A percentile compares a stretch with the other conserved stretches of the same genome.
phyloP scores from a whole-genome alignment of 75 land plant species.

The Pinus taeda region DNA sequence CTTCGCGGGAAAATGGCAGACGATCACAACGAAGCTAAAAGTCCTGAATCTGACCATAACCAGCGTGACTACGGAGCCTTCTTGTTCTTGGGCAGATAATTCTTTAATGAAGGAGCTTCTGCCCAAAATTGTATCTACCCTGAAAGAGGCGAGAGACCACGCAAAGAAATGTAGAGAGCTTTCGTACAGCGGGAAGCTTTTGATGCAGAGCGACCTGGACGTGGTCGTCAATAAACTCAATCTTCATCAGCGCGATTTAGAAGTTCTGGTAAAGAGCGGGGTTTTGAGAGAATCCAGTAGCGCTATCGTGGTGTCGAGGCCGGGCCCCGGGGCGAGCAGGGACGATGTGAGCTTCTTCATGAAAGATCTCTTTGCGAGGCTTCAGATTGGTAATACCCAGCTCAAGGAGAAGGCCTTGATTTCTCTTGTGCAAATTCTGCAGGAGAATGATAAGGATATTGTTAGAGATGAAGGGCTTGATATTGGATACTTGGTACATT shows the following conservation, averaged over 20 bases:
- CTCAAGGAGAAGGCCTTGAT: slow-evolving; percentile 51
- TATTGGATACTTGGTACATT: slow-evolving; percentile 30
- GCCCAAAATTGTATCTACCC: slow-evolving; percentile 21
- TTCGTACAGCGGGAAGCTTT: slow-evolving; percentile 73
- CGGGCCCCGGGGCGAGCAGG: slow-evolving; percentile 19
- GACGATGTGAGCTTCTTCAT: slow-evolving; percentile 51
- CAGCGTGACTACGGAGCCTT: slow-evolving; percentile 17
- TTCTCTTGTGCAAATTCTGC: slow-evolving; percentile 33
- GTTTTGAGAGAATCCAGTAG: slow-evolving; percentile 30
- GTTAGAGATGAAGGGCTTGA: slow-evolving; percentile 36
- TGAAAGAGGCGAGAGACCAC: slow-evolving; percentile 35
- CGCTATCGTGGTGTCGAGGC: slow-evolving; percentile 49
- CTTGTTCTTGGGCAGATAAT: slow-evolving; percentile 10
- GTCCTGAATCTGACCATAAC: slow-evolving; percentile 28
- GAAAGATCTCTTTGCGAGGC: slow-evolving; percentile 51
- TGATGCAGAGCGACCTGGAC: slow-evolving; percentile 83
- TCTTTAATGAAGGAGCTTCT: slow-evolving; percentile 5
- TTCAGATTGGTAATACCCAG: slow-evolving; percentile 59
- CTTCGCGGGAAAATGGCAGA: slow-evolving; percentile 48
- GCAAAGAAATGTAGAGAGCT: slow-evolving; percentile 48
- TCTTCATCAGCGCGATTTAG: slow-evolving; percentile 35
- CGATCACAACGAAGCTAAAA: slow-evolving; percentile 40
- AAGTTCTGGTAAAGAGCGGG: slow-evolving; percentile 39
- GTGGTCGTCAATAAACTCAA: slow-evolving; percentile 42
- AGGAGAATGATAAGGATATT: slow-evolving; percentile 52